These are phyloP conservation scores for Lactarius indigo DNA, from an alignment of 768 basidiomycete genomes.

Conservation along the genomic window DNA sequence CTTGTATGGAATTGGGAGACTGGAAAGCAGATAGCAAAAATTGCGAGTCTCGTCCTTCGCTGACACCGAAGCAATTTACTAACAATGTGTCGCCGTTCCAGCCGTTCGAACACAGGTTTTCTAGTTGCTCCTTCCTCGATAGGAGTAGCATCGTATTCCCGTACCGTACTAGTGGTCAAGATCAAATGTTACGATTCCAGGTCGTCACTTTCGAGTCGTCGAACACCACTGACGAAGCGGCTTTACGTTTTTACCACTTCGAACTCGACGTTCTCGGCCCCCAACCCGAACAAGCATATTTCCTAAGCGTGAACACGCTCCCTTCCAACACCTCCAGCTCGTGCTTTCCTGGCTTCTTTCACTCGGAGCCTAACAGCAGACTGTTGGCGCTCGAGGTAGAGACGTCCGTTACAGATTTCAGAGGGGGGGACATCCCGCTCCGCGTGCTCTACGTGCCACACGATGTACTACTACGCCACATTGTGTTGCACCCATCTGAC, in stretches of 20 bases:
- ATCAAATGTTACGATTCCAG: not conserved
- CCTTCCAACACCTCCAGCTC: not conserved
- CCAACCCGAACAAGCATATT: not conserved
- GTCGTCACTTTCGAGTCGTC: not conserved
- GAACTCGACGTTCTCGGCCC: not conserved
- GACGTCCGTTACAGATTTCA: not conserved
- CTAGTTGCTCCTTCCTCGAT: slow-evolving; percentile 2
- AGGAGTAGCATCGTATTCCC: not conserved
- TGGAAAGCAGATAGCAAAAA: not conserved
- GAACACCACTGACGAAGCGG: not conserved
- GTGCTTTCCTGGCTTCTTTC: not conserved
- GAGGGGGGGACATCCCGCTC: not conserved
- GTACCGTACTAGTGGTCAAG: not conserved
- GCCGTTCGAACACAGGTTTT: not conserved
- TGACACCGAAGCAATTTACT: not conserved
- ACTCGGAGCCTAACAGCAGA: not conserved
- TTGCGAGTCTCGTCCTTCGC: not conserved
- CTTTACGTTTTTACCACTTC: not conserved
- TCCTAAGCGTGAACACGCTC: not conserved
- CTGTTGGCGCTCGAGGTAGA: not conserved
- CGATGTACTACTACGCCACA: not conserved
- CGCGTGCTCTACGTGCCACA: not conserved
- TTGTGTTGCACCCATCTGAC: not conserved
- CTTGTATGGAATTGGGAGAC: slow-evolving; percentile 12
- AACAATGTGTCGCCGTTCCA: not conserved